A percentile compares a stretch with the other conserved stretches of the same genome.
These are phyloP conservation scores for Debaryomyces maramus DNA, from an alignment of 805 yeast species.

Conservation along the genomic window DNA sequence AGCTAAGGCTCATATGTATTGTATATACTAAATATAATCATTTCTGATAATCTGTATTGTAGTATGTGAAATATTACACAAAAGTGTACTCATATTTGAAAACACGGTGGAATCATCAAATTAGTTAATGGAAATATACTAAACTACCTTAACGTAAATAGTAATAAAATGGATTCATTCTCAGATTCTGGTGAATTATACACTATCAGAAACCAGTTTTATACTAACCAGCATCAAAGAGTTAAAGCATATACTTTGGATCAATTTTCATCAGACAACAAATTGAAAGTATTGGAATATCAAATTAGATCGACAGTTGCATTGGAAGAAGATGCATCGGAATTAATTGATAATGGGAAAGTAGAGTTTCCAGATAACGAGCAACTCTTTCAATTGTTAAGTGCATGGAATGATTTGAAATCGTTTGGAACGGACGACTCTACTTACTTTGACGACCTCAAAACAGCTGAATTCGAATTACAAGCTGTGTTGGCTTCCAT, in stretches of 20 bases:
- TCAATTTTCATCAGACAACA: constrained; percentile 38
- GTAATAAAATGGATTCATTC: constrained; percentile 35
- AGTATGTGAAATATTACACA: constrained; percentile 1
- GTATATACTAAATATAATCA: not conserved
- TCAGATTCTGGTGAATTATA: constrained; percentile 52
- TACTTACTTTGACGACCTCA: constrained; percentile 42
- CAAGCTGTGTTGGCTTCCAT: constrained; percentile 43
- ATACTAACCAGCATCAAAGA: constrained; percentile 55
- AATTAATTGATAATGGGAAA: constrained; percentile 37
- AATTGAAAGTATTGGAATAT: constrained; percentile 39
- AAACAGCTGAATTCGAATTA: constrained; percentile 33
- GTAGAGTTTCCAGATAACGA: constrained; percentile 34
- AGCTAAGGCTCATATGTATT: not conserved
- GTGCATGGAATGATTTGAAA: constrained; percentile 44
- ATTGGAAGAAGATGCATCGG: constrained; percentile 38
- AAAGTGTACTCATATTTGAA: not conserved
- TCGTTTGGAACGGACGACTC: constrained; percentile 44
- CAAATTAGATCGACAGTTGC: constrained; percentile 43
- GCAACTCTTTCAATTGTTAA: constrained; percentile 34
- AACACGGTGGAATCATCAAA: constrained; percentile 2
- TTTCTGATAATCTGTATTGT: not conserved
- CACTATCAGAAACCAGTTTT: constrained; percentile 58
- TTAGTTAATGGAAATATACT: not conserved
- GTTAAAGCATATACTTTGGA: constrained; percentile 39
- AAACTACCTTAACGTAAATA: constrained; percentile 1